Percentiles rank a stretch among this genome's conserved stretches.
Evolutionary conservation across 208 protist species (phyloP).

Genomic region (Acanthamoeba royreba): DNA sequence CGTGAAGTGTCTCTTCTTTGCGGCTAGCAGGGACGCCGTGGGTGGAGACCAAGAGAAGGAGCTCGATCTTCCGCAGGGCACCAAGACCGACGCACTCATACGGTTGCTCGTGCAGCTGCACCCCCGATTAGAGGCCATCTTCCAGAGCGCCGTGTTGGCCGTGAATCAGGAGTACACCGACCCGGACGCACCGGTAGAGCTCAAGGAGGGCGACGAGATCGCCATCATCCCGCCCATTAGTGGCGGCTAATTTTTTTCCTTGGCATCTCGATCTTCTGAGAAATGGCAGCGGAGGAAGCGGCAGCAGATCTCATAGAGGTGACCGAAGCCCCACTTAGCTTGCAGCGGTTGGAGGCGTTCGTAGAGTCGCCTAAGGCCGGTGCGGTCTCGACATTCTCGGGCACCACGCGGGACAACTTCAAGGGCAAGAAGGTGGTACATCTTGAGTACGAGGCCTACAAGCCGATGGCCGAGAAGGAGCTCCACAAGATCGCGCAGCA

Average conservation of each 20-base stretch:
- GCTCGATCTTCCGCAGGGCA: neutral
- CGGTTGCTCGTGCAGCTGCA: neutral
- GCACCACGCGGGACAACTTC: slow-evolving; percentile 69
- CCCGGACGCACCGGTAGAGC: neutral
- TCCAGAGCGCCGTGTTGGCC: neutral
- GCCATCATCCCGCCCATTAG: slow-evolving; percentile 62
- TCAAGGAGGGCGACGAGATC: slow-evolving; percentile 49
- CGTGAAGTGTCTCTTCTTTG: slow-evolving; percentile 4
- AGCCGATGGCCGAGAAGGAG: slow-evolving; percentile 75
- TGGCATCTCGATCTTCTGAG: neutral
- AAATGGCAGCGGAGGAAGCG: neutral
- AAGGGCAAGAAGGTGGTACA: slow-evolving; percentile 67
- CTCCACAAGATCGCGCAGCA: slow-evolving; percentile 56
- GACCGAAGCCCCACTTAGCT: neutral
- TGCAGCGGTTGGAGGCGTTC: neutral
- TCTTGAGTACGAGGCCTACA: slow-evolving; percentile 81
- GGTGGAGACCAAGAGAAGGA: neutral
- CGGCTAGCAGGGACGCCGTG: neutral
- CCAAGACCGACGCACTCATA: neutral
- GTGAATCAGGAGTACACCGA: neutral
- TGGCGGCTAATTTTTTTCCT: slow-evolving; percentile 49
- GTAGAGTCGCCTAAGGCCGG: slow-evolving; percentile 44
- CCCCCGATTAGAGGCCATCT: neutral
- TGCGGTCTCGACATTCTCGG: slow-evolving; percentile 67
- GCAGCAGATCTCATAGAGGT: neutral